These are phyloP conservation scores for Xylaria sp. DNA, from an alignment of 2,329 filamentous ascomycete species.

Conservation along the genomic window DNA sequence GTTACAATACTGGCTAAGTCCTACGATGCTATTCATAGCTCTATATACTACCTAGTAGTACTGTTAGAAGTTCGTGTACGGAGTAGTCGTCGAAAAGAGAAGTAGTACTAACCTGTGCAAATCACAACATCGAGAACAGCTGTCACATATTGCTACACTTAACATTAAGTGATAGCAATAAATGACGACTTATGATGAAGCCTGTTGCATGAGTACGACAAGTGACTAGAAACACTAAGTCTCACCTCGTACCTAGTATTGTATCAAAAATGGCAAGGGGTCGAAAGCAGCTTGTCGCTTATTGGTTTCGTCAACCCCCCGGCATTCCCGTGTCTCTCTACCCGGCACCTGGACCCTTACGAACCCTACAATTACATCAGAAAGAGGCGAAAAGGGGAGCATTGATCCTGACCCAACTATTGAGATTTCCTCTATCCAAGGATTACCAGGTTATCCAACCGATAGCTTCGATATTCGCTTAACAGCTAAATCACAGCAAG, in stretches of 20 bases:
- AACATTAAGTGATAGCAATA: not conserved
- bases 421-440: no score
- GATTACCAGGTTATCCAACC: no score
- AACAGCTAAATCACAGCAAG: no score
- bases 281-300: conserved; percentile 14
- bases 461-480: no score
- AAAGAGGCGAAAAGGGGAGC: not conserved
- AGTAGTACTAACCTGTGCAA: not conserved
- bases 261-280: conserved; percentile 40
- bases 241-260: conserved; percentile 28
- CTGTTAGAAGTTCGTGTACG: no score
- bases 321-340: conserved; percentile 30
- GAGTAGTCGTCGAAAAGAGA: not conserved
- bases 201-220: conserved; percentile 26
- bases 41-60: no score
- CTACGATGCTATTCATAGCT: not conserved
- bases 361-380: conserved; percentile 6
- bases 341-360: conserved; percentile 13
- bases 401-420: not conserved
- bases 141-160: not conserved
- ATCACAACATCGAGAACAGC: not conserved
- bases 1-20: not conserved
- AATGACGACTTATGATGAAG: conserved; percentile 1
- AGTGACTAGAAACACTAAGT: conserved; percentile 29
- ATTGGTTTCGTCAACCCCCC: conserved; percentile 40